These are phyloP conservation scores for Trichosporon sp. DNA, from an alignment of 1,284 basidiomycete species.

Conservation along the genomic window DNA sequence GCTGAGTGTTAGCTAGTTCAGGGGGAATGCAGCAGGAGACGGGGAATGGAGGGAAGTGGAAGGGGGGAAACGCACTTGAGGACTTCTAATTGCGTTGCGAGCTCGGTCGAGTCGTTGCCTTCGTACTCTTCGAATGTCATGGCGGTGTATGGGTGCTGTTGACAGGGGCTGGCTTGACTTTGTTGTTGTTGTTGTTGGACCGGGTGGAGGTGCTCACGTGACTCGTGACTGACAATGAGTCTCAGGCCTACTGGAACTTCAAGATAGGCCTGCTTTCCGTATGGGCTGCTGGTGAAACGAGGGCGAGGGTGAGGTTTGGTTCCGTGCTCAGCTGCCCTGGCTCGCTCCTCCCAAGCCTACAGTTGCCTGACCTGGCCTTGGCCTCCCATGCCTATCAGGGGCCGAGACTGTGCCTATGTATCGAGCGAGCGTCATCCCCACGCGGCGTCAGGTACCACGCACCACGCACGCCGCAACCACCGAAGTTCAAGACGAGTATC, in stretches of 20 bases:
- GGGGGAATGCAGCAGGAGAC: too few species aligned
- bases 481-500: neutral
- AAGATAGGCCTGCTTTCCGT: neutral
- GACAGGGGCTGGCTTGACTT: neutral
- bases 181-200: neutral
- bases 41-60: too few species aligned
- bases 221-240: neutral
- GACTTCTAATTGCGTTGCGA: neutral
- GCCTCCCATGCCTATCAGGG: too few species aligned
- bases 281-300: neutral
- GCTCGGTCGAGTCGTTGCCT: neutral
- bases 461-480: neutral
- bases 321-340: too few species aligned
- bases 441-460: neutral
- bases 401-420: too few species aligned
- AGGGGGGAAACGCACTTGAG: neutral
- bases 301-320: too few species aligned
- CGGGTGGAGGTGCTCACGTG: neutral
- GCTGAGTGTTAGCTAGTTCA: neutral
- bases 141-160: neutral
- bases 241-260: neutral
- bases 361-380: too few species aligned
- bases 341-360: too few species aligned
- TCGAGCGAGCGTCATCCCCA: neutral
- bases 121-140: neutral